Evolutionary conservation across 345 rosid species (phyloP).

Genomic region (Dipteronia sinensis): DNA sequence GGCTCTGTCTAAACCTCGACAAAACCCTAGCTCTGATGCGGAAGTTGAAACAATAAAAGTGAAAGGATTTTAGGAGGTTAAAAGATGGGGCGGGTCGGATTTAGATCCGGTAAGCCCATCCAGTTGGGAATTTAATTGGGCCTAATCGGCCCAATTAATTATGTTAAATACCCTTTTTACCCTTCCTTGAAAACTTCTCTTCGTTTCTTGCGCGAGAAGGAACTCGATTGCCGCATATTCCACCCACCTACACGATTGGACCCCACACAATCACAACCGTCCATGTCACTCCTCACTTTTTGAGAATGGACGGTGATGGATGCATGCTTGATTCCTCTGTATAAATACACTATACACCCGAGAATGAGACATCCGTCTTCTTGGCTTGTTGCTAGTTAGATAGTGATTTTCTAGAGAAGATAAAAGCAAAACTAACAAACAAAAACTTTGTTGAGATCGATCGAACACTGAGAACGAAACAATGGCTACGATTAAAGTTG

Average conservation of each 20-base stretch:
- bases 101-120: not conserved
- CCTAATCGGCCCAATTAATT: not conserved
- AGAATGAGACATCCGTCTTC: not conserved
- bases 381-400: not conserved
- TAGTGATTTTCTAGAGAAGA: not conserved
- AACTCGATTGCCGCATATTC: not conserved
- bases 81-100: not conserved
- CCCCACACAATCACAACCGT: constrained; percentile 15
- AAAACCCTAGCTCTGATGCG: constrained; percentile 8
- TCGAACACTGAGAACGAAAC: not conserved
- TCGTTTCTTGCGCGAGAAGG: not conserved
- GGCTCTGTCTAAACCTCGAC: not conserved
- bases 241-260: not conserved
- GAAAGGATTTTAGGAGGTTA: not conserved
- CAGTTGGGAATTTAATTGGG: not conserved
- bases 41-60: not conserved
- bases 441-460: constrained; percentile 13
- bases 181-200: not conserved
- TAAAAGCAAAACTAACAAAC: not conserved
- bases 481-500: constrained; percentile 37
- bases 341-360: not conserved
- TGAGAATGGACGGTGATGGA: constrained; percentile 21
- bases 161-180: not conserved
- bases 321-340: not conserved
- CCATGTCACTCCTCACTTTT: not conserved